phyloP scores from a whole-genome alignment of 768 basidiomycete genomes.

The Lyophyllum shimeji region DNA sequence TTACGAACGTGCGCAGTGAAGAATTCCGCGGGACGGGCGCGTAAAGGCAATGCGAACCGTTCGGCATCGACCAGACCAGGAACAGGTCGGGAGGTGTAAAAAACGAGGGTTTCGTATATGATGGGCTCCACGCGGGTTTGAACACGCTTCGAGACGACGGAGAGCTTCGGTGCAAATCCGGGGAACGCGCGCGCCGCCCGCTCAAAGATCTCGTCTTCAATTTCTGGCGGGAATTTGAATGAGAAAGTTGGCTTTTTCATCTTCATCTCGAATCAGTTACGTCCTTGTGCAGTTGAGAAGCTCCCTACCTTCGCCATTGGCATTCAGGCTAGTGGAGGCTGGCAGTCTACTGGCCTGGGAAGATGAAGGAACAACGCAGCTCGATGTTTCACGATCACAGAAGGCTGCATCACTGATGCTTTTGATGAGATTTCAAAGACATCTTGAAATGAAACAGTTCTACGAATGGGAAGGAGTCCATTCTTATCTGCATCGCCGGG shows the following conservation, averaged over 20 bases:
- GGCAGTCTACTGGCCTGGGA: too few relatives aligned
- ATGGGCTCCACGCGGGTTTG: not conserved
- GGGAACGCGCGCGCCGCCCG: too few relatives aligned
- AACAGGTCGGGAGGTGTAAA: not conserved
- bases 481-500: too few relatives aligned
- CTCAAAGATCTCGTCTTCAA: constrained; percentile 1
- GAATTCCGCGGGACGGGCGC: not conserved
- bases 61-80: not conserved
- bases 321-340: too few relatives aligned
- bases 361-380: too few relatives aligned
- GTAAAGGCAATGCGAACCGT: not conserved
- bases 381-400: too few relatives aligned
- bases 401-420: too few relatives aligned
- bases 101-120: not conserved
- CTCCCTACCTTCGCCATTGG: too few relatives aligned
- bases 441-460: too few relatives aligned
- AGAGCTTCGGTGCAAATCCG: not conserved
- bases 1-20: not conserved
- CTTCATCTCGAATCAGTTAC: not conserved
- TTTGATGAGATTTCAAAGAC: too few relatives aligned
- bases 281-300: not conserved
- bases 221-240: not conserved
- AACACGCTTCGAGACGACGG: not conserved
- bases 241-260: not conserved
- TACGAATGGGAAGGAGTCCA: too few relatives aligned